Percentiles rank a stretch among this genome's conserved stretches.
These are phyloP conservation scores for Arabidopsis suecica DNA, from an alignment of 345 rosid species.

Conservation along the genomic window DNA sequence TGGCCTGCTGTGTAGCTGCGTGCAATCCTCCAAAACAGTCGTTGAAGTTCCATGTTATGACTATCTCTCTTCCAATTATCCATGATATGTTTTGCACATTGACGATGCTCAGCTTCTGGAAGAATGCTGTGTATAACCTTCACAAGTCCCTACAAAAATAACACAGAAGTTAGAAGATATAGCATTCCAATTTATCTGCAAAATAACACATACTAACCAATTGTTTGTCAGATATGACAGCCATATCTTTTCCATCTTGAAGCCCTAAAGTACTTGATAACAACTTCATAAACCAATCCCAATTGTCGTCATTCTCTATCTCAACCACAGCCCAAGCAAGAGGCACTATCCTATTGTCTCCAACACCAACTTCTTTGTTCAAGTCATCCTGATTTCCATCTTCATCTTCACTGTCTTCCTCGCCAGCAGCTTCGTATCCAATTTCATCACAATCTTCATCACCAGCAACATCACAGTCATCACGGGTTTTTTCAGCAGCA, in stretches of 20 bases:
- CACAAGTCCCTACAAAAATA: background rate
- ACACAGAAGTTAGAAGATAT: too few relatives aligned
- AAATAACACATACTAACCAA: too few relatives aligned
- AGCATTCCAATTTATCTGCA: too few relatives aligned
- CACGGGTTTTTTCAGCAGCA: too few relatives aligned
- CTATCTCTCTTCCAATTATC: constrained; percentile 3
- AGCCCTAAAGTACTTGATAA: background rate
- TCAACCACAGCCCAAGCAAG: background rate
- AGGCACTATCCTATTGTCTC: background rate
- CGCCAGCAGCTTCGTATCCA: too few relatives aligned
- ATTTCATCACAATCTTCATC: too few relatives aligned
- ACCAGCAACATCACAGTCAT: too few relatives aligned
- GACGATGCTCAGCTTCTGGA: background rate
- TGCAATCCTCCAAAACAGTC: background rate
- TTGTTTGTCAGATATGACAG: too few relatives aligned
- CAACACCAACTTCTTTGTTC: background rate
- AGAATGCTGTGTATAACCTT: background rate
- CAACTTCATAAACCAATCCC: background rate
- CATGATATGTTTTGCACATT: background rate
- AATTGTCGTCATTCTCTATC: background rate
- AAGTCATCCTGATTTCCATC: too few relatives aligned
- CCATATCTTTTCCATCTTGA: background rate
- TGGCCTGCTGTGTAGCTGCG: background rate
- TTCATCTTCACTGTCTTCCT: too few relatives aligned
- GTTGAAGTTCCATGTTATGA: background rate